These are phyloP conservation scores for Terana coerulea DNA, from an alignment of 768 basidiomycete species.

Conservation along the genomic window DNA sequence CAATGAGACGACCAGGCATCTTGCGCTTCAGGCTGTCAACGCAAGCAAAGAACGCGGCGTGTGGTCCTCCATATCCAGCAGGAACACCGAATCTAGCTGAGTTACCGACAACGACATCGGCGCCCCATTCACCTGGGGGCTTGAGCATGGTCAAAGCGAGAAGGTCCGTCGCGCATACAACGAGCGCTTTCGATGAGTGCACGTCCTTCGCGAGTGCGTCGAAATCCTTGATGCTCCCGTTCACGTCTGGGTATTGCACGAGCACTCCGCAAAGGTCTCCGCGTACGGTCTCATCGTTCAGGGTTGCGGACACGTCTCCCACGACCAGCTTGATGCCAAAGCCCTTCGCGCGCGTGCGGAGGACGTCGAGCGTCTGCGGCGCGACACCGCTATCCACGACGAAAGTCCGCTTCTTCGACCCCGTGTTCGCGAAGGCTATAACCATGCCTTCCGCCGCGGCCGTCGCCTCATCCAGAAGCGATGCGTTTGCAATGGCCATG, in stretches of 20 bases:
- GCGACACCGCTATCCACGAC: slow-evolving; percentile 80
- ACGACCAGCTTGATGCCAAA: slow-evolving; percentile 85
- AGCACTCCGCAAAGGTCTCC: slow-evolving; percentile 80
- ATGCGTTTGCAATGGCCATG: slow-evolving; percentile 96
- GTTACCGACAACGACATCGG: slow-evolving; percentile 93
- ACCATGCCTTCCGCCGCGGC: slow-evolving; percentile 97
- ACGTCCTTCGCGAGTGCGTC: slow-evolving; percentile 56
- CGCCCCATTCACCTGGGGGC: slow-evolving; percentile 98
- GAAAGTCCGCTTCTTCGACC: slow-evolving; percentile 77
- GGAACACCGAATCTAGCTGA: slow-evolving; percentile 97
- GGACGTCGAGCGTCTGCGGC: slow-evolving; percentile 88
- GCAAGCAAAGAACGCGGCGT: slow-evolving; percentile 96
- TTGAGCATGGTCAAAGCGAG: slow-evolving; percentile 89
- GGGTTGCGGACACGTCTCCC: slow-evolving; percentile 48
- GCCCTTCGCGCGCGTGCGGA: slow-evolving; percentile 87
- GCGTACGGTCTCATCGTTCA: slow-evolving; percentile 50
- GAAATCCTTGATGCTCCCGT: slow-evolving; percentile 81
- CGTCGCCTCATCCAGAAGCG: slow-evolving; percentile 91
- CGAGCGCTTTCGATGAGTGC: slow-evolving; percentile 74
- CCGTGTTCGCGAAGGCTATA: slow-evolving; percentile 73
- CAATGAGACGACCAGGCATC: slow-evolving; percentile 98
- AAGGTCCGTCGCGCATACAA: slow-evolving; percentile 88
- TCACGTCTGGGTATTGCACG: slow-evolving; percentile 91
- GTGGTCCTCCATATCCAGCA: slow-evolving; percentile 95
- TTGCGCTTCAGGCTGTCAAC: slow-evolving; percentile 90